Evolutionary conservation across 1,139 yeast genomes (phyloP).

Genomic region (Suhomyces bribrorum): DNA sequence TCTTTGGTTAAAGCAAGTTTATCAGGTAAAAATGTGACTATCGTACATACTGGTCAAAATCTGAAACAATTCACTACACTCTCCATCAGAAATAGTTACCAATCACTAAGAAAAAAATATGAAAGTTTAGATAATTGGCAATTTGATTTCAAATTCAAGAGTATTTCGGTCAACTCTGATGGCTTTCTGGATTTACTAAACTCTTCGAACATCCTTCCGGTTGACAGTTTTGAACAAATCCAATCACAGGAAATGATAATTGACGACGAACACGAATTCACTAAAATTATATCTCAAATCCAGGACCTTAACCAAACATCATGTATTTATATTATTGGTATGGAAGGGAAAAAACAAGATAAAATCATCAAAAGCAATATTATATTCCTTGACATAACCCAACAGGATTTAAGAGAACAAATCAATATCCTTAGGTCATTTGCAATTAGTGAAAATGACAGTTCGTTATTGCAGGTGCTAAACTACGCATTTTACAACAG

Average conservation of each 20-base stretch:
- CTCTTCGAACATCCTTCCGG: slow-evolving; percentile 12
- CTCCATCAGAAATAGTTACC: slow-evolving; percentile 16
- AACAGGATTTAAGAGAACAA: slow-evolving; percentile 6
- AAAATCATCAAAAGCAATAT: slow-evolving; percentile 15
- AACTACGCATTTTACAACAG: slow-evolving; percentile 23
- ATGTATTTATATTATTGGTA: slow-evolving; percentile 11
- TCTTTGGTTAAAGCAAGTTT: slow-evolving; percentile 21
- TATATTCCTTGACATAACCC: slow-evolving; percentile 18
- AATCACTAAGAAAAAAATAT: slow-evolving; percentile 12
- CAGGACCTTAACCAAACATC: slow-evolving; percentile 1
- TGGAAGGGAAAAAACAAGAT: slow-evolving; percentile 8
- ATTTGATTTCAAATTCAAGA: slow-evolving; percentile 17
- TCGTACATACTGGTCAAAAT: slow-evolving; percentile 20
- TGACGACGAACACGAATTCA: slow-evolving; percentile 12
- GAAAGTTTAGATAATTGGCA: slow-evolving; percentile 5
- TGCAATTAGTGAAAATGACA: neutral
- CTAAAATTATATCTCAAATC: slow-evolving; percentile 6
- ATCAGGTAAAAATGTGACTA: slow-evolving; percentile 21
- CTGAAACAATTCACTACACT: slow-evolving; percentile 9
- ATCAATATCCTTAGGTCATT: slow-evolving; percentile 2
- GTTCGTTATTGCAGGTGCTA: slow-evolving; percentile 18
- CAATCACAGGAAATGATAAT: slow-evolving; percentile 26
- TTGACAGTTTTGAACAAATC: slow-evolving; percentile 13
- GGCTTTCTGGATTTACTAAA: slow-evolving; percentile 17
- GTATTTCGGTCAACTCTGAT: slow-evolving; percentile 11